Evolutionary conservation across 768 basidiomycete species (phyloP), one percentile per base, ranked within the genome.

Genomic region (Pleurotus tuoliensis): DNA sequence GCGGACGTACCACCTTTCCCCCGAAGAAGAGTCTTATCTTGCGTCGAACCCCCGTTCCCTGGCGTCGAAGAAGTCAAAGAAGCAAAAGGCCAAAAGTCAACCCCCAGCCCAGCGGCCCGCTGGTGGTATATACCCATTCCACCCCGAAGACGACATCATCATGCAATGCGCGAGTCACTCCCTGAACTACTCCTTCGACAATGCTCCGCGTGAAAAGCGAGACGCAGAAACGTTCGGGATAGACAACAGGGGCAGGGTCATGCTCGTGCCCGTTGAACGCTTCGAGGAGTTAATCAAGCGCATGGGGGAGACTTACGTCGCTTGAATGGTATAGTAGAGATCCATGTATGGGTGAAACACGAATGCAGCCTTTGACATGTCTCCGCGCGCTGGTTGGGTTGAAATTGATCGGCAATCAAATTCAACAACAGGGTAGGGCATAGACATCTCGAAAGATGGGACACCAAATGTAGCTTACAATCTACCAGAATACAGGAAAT

Each of bases 81-180:
- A 68, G 57, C 37, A 71, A 49, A 80, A 81, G 55, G 73, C 71
- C 8, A 64, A 75, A 62, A 71, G 69, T 40, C 53, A 66, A 38
- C 5, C 16, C 13, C 13, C 9, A 8, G 37, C 39, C 13, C 63
- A 49, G 46, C 63, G 68, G 5, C 72, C 76, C 11, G 62, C 63
- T 2, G 83, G 84, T 53, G 82, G 85, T 0, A 73, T 84, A 4
- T 89, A 86, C 64, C 73, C 83, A 2, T 96, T 91, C 73, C 94
- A 97, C 65, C 86, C 89, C 0, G 95, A 97, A 67, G 94, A 97
- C 68, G 86, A 87, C 41, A 75, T 76, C 41, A 83, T 94, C 51
- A 77, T 80, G 56, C 62, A 89, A 83, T 68, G 77, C 53, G 80
- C 87, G 1, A 63, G 73, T 1, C 75, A 81, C 56, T 68, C 77